phyloP scores from a whole-genome alignment of 2,329 filamentous ascomycete species.

The Cercospora beticola region DNA sequence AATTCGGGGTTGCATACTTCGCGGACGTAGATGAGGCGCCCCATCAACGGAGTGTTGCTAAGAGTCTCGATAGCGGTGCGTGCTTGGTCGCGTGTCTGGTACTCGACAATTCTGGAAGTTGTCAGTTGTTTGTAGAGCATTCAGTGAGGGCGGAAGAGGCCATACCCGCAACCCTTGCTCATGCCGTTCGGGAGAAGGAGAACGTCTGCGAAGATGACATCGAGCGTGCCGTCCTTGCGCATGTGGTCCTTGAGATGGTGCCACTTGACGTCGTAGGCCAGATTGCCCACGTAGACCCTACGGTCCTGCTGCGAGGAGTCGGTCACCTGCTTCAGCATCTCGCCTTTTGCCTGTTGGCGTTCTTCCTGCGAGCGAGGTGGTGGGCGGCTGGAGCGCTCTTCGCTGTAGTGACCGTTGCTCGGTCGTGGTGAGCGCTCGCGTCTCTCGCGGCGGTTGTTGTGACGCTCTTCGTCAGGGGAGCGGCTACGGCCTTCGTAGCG shows the following conservation, averaged over 20 bases:
- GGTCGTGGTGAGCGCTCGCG: conserved; percentile 70
- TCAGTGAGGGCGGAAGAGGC: conserved; percentile 31
- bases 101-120: conserved; percentile 90
- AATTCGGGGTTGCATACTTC: conserved; percentile 63
- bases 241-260: conserved; percentile 99
- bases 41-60: conserved; percentile 99
- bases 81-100: conserved; percentile 98
- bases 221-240: conserved; percentile 84
- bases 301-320: conserved; percentile 98
- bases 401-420: conserved; percentile 69
- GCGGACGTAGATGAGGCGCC: conserved; percentile 95
- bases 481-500: conserved; percentile 26
- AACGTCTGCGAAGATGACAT: conserved; percentile 99
- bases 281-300: conserved; percentile 97
- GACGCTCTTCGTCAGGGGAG: conserved; percentile 25
- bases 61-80: conserved; percentile 95
- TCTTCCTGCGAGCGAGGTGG: conserved; percentile 73
- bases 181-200: conserved; percentile 99
- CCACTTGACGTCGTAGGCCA: conserved; percentile 99
- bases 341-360: conserved; percentile 77
- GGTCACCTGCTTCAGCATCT: conserved; percentile 92
- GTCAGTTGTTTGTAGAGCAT: not conserved
- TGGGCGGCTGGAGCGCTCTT: conserved; percentile 38
- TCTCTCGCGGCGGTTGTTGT: conserved; percentile 47
- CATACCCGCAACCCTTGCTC: conserved; percentile 99